Base-by-base conservation (phyloP, 495 filamentous ascomycete species). In the Hyaloscypha bicolor region DNA sequence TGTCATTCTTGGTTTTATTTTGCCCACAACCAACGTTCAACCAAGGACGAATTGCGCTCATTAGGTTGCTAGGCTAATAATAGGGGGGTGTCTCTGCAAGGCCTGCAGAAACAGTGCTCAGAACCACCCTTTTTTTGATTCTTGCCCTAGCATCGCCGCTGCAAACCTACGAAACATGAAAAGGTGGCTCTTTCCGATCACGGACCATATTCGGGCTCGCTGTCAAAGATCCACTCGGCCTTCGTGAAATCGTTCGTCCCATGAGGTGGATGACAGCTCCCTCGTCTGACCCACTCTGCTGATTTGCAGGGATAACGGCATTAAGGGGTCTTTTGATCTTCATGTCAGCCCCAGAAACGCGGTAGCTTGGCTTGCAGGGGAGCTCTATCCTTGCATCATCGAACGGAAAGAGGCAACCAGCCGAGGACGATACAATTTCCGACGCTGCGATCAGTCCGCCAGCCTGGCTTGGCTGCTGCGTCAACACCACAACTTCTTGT, bases 311-410 rank as follows among this genome's bases (percentile, higher is more conserved):
- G 56, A 33, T 60, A 9, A 19, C 16, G 3, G 31, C 22, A 32
- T 33, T 33, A 60, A 60, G 19, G 56, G 56, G 32, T 16, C 30
- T 21, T 21, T 19, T 32, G 32, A 60, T 33, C 56, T 32, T 37
- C 56, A 6, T 35, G 9, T 32, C 21, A 60, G 56, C 56, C 30
- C 29, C n/a, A 37, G 32, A 21, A 30, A 35, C 9, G 31, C 19
- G 8, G 51, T 8, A n/a, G 19, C 51, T 9, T 60, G 29, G 32
- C 32, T 37, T 37, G 12, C 56, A 25, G 25, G 56, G 56, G 56
- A 60, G 56, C 56, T 60, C 42, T 0, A 60, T 60, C 56, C 56
- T 37, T 60, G 56, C 32, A 33, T 32, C 32, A 31, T 37, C 30
- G n/a, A 32, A 25, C 25, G 25, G 25, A 25, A 32, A 56, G 53